These are phyloP conservation scores for Annulohypoxylon nitens DNA, from an alignment of 495 filamentous ascomycete genomes.

Conservation along the genomic window DNA sequence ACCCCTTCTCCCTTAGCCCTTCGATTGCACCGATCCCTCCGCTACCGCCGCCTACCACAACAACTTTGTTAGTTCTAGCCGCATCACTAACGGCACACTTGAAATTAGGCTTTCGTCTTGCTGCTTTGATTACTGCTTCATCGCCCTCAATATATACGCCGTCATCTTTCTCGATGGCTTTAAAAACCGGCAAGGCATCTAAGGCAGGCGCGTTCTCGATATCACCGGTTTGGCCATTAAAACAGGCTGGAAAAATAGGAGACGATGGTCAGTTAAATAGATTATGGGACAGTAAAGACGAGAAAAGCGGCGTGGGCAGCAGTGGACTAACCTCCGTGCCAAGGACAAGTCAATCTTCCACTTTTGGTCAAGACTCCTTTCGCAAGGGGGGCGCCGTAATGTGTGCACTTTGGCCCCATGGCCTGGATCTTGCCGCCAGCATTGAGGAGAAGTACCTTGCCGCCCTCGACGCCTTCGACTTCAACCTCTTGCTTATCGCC, in stretches of 20 bases:
- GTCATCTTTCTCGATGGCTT: constrained; percentile 80
- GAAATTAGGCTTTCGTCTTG: constrained; percentile 76
- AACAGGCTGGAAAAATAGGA: constrained; percentile 75
- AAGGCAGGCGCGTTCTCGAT: constrained; percentile 94
- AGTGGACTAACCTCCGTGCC: constrained; percentile 83
- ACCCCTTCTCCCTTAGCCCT: constrained; percentile 83
- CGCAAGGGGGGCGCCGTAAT: constrained; percentile 89
- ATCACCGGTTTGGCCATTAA: constrained; percentile 88
- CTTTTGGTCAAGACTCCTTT: constrained; percentile 84
- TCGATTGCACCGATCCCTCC: constrained; percentile 85
- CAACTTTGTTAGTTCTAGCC: constrained; percentile 75
- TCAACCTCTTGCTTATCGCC: constrained; percentile 90
- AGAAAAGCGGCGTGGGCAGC: background rate
- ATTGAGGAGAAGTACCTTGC: constrained; percentile 87
- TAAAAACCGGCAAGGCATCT: constrained; percentile 84
- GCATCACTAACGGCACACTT: constrained; percentile 69
- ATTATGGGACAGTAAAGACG: background rate
- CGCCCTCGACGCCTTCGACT: constrained; percentile 86
- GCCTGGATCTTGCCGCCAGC: constrained; percentile 78
- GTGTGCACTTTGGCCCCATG: constrained; percentile 88
- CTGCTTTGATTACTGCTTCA: constrained; percentile 81
- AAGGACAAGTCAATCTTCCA: constrained; percentile 89
- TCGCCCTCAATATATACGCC: constrained; percentile 87
- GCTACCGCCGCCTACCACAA: constrained; percentile 92
- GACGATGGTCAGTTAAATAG: constrained; percentile 36